These are phyloP conservation scores for Acephala macrosclerotiorum DNA, from an alignment of 2,329 filamentous ascomycete species.

Conservation along the genomic window DNA sequence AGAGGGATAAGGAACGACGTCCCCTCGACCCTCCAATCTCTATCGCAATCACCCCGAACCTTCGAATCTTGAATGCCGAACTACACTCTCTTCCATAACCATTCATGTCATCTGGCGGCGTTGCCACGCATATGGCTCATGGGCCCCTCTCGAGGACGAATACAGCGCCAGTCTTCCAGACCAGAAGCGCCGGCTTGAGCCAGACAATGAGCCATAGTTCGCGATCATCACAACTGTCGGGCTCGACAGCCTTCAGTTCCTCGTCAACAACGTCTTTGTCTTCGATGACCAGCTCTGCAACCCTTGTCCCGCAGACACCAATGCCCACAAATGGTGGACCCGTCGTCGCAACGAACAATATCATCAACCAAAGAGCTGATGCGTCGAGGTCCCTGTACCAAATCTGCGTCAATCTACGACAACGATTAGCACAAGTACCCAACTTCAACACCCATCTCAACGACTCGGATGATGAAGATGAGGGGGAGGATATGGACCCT, in stretches of 20 bases:
- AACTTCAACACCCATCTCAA: slow-evolving; percentile 79
- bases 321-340: slow-evolving; percentile 58
- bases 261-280: slow-evolving; percentile 44
- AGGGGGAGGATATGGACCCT: slow-evolving; percentile 74
- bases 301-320: slow-evolving; percentile 46
- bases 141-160: slow-evolving; percentile 43
- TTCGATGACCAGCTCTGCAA: slow-evolving; percentile 42
- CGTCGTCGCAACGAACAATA: slow-evolving; percentile 84
- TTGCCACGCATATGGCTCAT: slow-evolving; percentile 42
- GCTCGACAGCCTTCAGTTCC: slow-evolving; percentile 61
- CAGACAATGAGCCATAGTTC: slow-evolving; percentile 47
- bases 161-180: slow-evolving; percentile 41
- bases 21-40: slow-evolving; percentile 9
- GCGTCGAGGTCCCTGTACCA: slow-evolving; percentile 93
- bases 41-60: slow-evolving; percentile 10
- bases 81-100: slow-evolving; percentile 15
- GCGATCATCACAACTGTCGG: slow-evolving; percentile 68
- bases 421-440: slow-evolving; percentile 82
- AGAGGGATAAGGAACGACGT: slow-evolving; percentile 8
- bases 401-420: slow-evolving; percentile 86
- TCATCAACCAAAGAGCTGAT: slow-evolving; percentile 96
- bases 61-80: slow-evolving; percentile 28
- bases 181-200: slow-evolving; percentile 34
- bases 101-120: slow-evolving; percentile 42
- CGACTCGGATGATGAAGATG: slow-evolving; percentile 74